Evolutionary conservation across 2,329 filamentous ascomycete genomes (phyloP), one percentile per base, ranked within the genome.

Genomic region (Pseudogymnoascus sp.): DNA sequence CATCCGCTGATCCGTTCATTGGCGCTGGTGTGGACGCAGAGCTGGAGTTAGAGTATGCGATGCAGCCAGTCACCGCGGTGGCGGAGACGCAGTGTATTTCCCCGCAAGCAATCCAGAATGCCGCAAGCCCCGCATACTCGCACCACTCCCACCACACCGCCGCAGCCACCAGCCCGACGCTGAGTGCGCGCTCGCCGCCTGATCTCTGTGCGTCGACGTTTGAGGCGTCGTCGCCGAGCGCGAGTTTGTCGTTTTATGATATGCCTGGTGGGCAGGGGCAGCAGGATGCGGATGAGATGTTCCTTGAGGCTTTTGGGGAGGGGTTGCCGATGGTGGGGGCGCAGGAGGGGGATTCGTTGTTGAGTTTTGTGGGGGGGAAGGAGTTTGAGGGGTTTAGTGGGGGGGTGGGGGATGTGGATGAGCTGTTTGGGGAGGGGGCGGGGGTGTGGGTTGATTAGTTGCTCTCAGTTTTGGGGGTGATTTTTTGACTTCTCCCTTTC

Each of bases 101-200:
- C 7, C 73, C 73, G 5, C 69, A 71, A 51, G 66, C 63, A 4
- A 73, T 70, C 23, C 72, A 73, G 23, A 66, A 66, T 45, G 63
- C 69, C 5, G 66, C 66, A 18, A 68, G 67, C 60, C 71, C 69
- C 51, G 63, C 62, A 5, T 69, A 69, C 36, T 70, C 69, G 12
- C 63, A 60, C 10, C 65, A 66, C 37, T 67, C 69, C 12, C 67
- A 67, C 29, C 66, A 64, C 23, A 36, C 62, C 7, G n/a, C 7
- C 7, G 39, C 29, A 29, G 23, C 40, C 1, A 72, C 74, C 3
- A 72, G 73, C 16, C 83, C 60, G 66, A 72, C 29, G 71, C 82
- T 73, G 78, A 80, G 64, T 83, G 80, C 72, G 83, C 47, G 81
- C 72, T 83, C 83, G 3, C 82, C 83, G 4, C 84, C 84, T 1